Evolutionary conservation across 1,284 basidiomycete genomes (phyloP).

Genomic region (Ustilago nuda): DNA sequence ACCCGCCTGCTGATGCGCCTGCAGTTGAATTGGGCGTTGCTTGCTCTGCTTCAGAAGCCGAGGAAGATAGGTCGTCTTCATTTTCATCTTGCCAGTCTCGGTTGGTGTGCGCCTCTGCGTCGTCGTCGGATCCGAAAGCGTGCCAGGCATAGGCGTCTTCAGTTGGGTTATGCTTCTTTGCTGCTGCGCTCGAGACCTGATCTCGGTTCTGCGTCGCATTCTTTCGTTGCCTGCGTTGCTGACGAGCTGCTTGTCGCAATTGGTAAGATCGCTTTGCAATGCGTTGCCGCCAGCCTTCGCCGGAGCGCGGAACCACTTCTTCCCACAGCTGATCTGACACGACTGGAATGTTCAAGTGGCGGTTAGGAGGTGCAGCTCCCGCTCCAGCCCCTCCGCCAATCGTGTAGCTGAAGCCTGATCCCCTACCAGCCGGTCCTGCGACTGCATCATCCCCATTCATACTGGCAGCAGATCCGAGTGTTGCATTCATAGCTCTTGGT

Average conservation of each 20-base stretch:
- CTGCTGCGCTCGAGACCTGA: neutral
- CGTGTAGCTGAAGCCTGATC: conserved; percentile 23
- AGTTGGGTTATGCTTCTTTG: neutral
- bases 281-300: conserved; percentile 29
- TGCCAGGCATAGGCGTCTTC: conserved; percentile 34
- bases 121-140: conserved; percentile 33
- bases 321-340: conserved; percentile 54
- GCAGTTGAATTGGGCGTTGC: neutral
- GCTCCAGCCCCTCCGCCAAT: conserved; percentile 22
- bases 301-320: conserved; percentile 46
- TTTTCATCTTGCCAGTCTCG: conserved; percentile 17
- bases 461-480: conserved; percentile 5
- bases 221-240: conserved; percentile 20
- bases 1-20: conserved; percentile 7
- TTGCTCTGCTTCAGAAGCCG: conserved; percentile 27
- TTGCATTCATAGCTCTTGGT: conserved; percentile 8
- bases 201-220: neutral
- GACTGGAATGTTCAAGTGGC: conserved; percentile 37
- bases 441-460: conserved; percentile 5
- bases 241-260: conserved; percentile 16
- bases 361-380: conserved; percentile 21
- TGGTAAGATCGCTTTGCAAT: conserved; percentile 28
- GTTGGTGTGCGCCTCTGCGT: neutral
- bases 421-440: neutral
- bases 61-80: conserved; percentile 16